Evolutionary conservation across 768 basidiomycete genomes (phyloP).

Genomic region (Saitozyma podzolica): DNA sequence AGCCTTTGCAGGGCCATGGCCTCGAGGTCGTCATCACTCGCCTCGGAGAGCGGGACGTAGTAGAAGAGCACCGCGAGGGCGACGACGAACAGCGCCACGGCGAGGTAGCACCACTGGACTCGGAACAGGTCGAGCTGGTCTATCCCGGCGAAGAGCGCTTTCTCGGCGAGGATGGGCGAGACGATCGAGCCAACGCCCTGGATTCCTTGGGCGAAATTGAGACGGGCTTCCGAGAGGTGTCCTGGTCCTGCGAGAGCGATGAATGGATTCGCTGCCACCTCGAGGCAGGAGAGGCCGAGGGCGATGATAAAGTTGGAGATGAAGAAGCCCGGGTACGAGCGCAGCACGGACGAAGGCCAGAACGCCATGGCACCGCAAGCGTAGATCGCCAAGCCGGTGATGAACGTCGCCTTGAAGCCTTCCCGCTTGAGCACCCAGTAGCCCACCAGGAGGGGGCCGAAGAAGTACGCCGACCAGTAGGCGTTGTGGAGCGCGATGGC

Average conservation of each 20-base stretch:
- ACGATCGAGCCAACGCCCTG: conserved; percentile 42
- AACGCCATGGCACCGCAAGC: conserved; percentile 47
- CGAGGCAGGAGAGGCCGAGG: conserved; percentile 40
- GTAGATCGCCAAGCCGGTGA: conserved; percentile 45
- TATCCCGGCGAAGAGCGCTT: conserved; percentile 33
- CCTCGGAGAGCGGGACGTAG: conserved; percentile 47
- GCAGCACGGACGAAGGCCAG: conserved; percentile 46
- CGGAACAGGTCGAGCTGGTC: conserved; percentile 34
- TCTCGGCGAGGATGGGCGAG: conserved; percentile 37
- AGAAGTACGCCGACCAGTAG: conserved; percentile 44
- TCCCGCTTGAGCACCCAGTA: conserved; percentile 40
- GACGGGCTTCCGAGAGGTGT: conserved; percentile 40
- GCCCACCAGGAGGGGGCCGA: conserved; percentile 40
- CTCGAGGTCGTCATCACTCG: conserved; percentile 42
- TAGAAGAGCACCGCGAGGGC: conserved; percentile 45
- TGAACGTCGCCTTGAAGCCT: conserved; percentile 49
- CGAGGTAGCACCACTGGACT: conserved; percentile 50
- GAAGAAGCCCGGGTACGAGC: conserved; percentile 44
- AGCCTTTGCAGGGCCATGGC: conserved; percentile 25
- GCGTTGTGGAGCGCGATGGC: conserved; percentile 40
- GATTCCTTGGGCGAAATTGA: conserved; percentile 49
- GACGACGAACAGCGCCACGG: conserved; percentile 47
- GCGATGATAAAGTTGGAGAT: conserved; percentile 48
- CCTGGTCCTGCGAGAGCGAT: conserved; percentile 50
- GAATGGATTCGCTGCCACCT: conserved; percentile 49